Base-by-base conservation (phyloP, 352 stramenopile species). In the Globisporangium barbulae region DNA sequence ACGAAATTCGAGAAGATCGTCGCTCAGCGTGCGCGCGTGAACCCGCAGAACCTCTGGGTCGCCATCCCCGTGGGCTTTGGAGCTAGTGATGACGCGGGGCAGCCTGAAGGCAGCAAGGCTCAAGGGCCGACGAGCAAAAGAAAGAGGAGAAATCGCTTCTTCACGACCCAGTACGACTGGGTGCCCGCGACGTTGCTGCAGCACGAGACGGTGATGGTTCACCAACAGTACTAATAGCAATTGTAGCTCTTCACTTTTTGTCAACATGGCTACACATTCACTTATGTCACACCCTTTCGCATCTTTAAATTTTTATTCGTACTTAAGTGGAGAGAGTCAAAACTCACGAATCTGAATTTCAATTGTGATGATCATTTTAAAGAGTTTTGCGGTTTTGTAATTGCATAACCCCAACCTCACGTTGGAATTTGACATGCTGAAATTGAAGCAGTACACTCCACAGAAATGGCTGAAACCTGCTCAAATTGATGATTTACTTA, bases 41-140 rank as follows among this genome's bases (percentile, higher is more conserved):
- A 88, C 57, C 53, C 81, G 42, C 57, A 67, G 41, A 85, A 85
- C 52, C 62, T 87, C 52, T 90, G 79, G 79, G 79, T 90, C 19
- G 79, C 81, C 22, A 80, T 90, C 30, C 81, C 81, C 1, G 71
- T 79, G 21, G 63, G 61, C 17, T 74, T 61, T 66, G 33, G 48
- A 21, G 50, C 64, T 0, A 15, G 2, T 3, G 33, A 8, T 21
- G 37, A 8, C 8, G 49, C 30, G 10, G 28, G 5, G 49, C 13
- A 37, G 25, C 3, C 22, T 13, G 49, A 62, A 39, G 39, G 49
- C 54, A 37, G 53, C 47, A 66, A 62, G 25, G 54, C 70, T 60
- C 69, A n/a, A 65, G 59, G 2, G 65, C 39, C 8, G 1, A 45
- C 21, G 9, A 68, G 53, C 6, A 44, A 25, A 8, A 68, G 41